These are phyloP conservation scores for Crithidia bombi DNA, from an alignment of 208 protist genomes.

Conservation along the genomic window DNA sequence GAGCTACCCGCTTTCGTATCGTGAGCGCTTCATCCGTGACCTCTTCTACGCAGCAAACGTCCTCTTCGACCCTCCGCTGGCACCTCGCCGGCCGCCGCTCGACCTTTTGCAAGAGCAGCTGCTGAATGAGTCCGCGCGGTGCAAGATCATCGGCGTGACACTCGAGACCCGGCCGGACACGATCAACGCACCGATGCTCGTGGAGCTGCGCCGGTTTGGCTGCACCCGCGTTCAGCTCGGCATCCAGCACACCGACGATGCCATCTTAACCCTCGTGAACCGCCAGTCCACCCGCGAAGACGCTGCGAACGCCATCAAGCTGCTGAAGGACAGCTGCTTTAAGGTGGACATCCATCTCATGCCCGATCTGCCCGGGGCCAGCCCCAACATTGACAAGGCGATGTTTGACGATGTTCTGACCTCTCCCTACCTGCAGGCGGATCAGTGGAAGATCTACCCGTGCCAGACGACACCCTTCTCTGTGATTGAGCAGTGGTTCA, in stretches of 20 bases:
- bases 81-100: constrained; percentile 51
- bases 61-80: constrained; percentile 46
- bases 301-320: constrained; percentile 93
- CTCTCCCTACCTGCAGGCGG: constrained; percentile 95
- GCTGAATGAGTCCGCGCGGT: constrained; percentile 91
- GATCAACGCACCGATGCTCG: constrained; percentile 93
- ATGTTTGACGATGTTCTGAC: constrained; percentile 96
- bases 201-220: constrained; percentile 90
- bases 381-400: constrained; percentile 92
- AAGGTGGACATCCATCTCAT: constrained; percentile 99
- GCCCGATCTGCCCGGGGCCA: constrained; percentile 98
- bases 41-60: constrained; percentile 93
- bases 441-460: constrained; percentile 99
- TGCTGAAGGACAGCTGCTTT: constrained; percentile 97
- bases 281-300: constrained; percentile 95
- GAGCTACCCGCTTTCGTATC: constrained; percentile 95
- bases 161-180: constrained; percentile 99
- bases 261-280: constrained; percentile 93
- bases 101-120: constrained; percentile 85
- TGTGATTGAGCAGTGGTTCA: constrained; percentile 97
- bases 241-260: constrained; percentile 98
- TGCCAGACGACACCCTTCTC: constrained; percentile 99
- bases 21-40: constrained; percentile 87
- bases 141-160: constrained; percentile 99
- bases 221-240: constrained; percentile 99